Percentiles rank a stretch among this genome's conserved stretches.
These are phyloP conservation scores for Colletotrichum lini DNA, from an alignment of 2,329 filamentous ascomycete genomes.

Conservation along the genomic window DNA sequence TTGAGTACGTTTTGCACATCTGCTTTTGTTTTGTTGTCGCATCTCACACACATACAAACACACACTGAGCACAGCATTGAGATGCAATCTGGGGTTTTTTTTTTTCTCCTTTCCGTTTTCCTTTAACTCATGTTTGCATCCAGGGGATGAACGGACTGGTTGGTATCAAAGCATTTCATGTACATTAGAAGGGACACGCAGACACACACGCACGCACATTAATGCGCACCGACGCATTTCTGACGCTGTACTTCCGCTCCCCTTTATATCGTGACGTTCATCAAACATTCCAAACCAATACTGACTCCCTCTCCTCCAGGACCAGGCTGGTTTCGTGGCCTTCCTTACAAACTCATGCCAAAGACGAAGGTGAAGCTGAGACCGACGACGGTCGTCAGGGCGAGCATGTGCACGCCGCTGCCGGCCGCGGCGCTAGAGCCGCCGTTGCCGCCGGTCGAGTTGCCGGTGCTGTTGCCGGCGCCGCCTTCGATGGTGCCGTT, in stretches of 20 bases:
- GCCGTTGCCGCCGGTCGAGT: constrained; percentile 25
- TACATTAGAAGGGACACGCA: constrained; percentile 34
- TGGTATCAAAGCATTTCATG: constrained; percentile 42
- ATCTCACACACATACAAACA: constrained; percentile 12
- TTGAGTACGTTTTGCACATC: background rate
- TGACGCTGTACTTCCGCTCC: constrained; percentile 9
- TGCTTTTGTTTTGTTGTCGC: background rate
- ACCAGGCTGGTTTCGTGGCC: too few species aligned
- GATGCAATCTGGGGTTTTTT: background rate
- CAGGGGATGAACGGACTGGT: background rate
- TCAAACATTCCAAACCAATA: background rate
- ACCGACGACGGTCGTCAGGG: constrained; percentile 54
- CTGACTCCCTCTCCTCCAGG: background rate
- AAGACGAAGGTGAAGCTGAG: constrained; percentile 56
- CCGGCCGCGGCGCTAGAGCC: constrained; percentile 40
- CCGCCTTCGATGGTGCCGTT: constrained; percentile 40
- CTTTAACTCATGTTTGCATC: constrained; percentile 13
- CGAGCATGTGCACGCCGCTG: constrained; percentile 44
- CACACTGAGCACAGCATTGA: constrained; percentile 13
- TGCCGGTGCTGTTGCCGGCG: constrained; percentile 31
- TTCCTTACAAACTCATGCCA: constrained; percentile 53
- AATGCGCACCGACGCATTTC: constrained; percentile 11
- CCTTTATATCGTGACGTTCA: constrained; percentile 12
- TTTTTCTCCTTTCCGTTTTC: background rate
- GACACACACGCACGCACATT: background rate